Conservation (phyloP, 202 grass and related monocot species). For the Setaria italica region DNA sequence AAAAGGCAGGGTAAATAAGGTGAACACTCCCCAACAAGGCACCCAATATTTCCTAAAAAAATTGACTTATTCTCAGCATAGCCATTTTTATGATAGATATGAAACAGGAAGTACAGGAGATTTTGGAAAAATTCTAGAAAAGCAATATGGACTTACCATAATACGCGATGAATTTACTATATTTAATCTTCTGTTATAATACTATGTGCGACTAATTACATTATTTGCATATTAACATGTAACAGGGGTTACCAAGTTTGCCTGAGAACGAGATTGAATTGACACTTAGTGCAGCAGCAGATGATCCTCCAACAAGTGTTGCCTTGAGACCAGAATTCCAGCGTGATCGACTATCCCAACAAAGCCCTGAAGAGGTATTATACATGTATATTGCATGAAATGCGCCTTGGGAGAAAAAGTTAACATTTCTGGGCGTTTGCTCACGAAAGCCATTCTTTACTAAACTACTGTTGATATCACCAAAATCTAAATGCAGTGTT, state of each 20-base stretch:
- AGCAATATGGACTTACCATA: not conserved
- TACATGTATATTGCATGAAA: conserved; percentile 22
- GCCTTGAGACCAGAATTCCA: conserved; percentile 62
- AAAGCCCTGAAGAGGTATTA: conserved; percentile 66
- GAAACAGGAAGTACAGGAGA: not conserved
- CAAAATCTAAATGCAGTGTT: conserved; percentile 1
- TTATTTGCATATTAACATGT: conserved; percentile 25
- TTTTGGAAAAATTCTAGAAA: not conserved
- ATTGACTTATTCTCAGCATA: too few species aligned
- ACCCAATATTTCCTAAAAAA: too few species aligned
- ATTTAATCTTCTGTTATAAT: not conserved
- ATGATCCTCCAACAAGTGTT: conserved; percentile 55
- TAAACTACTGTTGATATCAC: not conserved
- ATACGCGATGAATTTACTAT: not conserved
- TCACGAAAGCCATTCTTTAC: not conserved
- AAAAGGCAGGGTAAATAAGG: too few species aligned
- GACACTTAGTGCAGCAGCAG: conserved; percentile 43
- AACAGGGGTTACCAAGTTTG: conserved; percentile 63
- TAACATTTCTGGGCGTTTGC: not conserved
- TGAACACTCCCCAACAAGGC: too few species aligned
- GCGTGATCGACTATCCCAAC: conserved; percentile 55
- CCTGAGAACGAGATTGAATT: conserved; percentile 44
- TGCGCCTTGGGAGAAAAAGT: not conserved
- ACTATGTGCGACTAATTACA: conserved; percentile 11
- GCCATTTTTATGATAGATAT: conserved; percentile 38